Evolutionary conservation across 192 early-diverging fungal species (phyloP), one percentile per base, ranked within the genome.

Genomic region (Backusella psychrophila): DNA sequence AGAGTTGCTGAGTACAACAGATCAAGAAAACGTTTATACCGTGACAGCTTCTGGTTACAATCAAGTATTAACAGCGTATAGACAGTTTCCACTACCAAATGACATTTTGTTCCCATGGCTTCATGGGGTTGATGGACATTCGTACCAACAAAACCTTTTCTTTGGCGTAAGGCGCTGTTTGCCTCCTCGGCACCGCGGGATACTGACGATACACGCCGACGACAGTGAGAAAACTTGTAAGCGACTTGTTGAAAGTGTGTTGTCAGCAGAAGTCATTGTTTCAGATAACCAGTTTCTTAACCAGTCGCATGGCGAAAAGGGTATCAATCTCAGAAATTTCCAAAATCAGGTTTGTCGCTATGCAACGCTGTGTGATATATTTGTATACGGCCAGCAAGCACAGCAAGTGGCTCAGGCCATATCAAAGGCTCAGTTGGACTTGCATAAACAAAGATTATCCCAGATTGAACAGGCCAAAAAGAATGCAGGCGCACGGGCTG

Each of bases 81-180:
- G 83, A 59, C 74, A 78, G 4, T 75, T 82, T 21, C 85, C 85
- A 11, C 66, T 90, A 8, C 87, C 89, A 17, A 80, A 85, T 26
- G 75, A 88, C 35, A 78, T 82, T 44, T 78, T 90, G 71, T 90
- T 90, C 80, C 89, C 89, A 0, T 90, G 89, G 89, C 75, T 90
- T 2, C 89, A 90, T 75, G 89, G 89, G 29, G 85, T 90, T 11
- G 86, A 88, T 39, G 89, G 89, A 11, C 72, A 69, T 12, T 81
- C 70, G 39, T 65, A 72, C 17, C 77, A 80, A 19, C 89, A 90
- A 74, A 86, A 85, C 70, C 79, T 82, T 12, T 90, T 90, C 66
- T 90, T 90, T 39, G 82, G 87, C n/a, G 74, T 90, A 17, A 69
- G 78, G 6, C 65, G 69, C 5, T 71, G 76, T 52, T 5, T 77